Evolutionary conservation across 2,329 filamentous ascomycete species (phyloP), one percentile per base, ranked within the genome.

Genomic region (Fusarium papillatum): DNA sequence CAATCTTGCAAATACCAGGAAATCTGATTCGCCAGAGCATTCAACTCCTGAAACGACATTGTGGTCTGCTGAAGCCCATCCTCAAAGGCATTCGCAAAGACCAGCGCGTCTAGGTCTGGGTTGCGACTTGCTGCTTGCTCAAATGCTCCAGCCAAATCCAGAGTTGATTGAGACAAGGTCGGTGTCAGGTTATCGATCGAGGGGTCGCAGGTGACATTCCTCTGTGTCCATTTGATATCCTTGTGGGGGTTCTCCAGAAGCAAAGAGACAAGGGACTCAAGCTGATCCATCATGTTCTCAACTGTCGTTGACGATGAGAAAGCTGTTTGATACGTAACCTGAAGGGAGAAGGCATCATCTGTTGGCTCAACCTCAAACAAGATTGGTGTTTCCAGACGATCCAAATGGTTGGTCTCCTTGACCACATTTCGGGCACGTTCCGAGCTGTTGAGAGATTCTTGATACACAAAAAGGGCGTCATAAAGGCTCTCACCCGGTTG

Each of bases 381-480:
- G 2, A 97, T 80, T 67, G 91, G 92, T 50, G 95, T 95, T 80
- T 98, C 95, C 9, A 97, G 86, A 26, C 90, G 90, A 80, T 98
- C 96, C 7, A 88, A 83, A 64, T 93, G 91, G 31, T 89, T 87
- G 0, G 90, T 81, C 66, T 95, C 87, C 13, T 79, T 82, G 0
- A 96, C 85, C 3, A 81, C 41, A 5, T 82, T 77, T 1, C 36
- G 73, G 22, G 50, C 64, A 63, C 31, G 73, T 78, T 77, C 78
- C 85, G 80, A 86, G 83, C 79, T 80, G 4, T 76, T 74, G 2
- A 93, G 85, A 0, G 93, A 94, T 80, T 98, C 93, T 78, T 98
- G 96, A 87, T 96, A 98, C 0, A 96, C 92, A 78, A 98, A 93
- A 0, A 98, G 85, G 1, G 93, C 89, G 76, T 98, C 94, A 76